These are phyloP conservation scores for Phylloporus sp. DNA, from an alignment of 768 basidiomycete genomes.

Conservation along the genomic window DNA sequence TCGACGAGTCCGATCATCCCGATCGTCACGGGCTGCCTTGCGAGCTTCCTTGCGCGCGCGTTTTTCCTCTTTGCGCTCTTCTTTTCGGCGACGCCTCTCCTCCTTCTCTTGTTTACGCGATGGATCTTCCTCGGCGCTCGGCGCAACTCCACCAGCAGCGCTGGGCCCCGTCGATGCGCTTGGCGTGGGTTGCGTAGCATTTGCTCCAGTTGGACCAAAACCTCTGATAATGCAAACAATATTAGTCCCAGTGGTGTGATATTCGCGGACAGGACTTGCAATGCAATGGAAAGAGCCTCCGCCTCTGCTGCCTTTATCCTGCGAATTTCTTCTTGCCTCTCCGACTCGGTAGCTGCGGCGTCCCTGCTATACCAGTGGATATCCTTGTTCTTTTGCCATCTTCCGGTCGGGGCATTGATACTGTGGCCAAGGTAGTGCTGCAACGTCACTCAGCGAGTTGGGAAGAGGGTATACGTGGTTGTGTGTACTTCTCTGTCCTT, in stretches of 20 bases:
- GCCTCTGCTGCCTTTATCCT: constrained; percentile 85
- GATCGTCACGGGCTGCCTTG: constrained; percentile 33
- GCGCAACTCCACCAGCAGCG: constrained; percentile 9
- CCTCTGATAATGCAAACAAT: constrained; percentile 46
- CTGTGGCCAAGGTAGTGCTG: constrained; percentile 95
- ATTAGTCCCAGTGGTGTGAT: constrained; percentile 2
- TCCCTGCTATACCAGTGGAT: constrained; percentile 93
- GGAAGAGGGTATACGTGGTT: background rate
- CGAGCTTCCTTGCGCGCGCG: constrained; percentile 50
- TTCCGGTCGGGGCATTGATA: constrained; percentile 89
- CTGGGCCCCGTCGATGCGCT: constrained; percentile 18
- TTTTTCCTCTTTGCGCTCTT: constrained; percentile 56
- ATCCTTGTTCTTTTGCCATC: constrained; percentile 98
- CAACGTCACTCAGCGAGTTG: constrained; percentile 1
- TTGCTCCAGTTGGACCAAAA: constrained; percentile 54
- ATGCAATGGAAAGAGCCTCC: constrained; percentile 75
- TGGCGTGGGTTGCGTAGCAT: constrained; percentile 20
- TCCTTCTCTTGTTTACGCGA: constrained; percentile 38
- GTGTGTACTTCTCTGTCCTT: constrained; percentile 80
- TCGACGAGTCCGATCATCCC: constrained; percentile 23
- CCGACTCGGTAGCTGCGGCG: constrained; percentile 34
- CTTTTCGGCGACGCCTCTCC: constrained; percentile 48
- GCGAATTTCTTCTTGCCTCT: constrained; percentile 67
- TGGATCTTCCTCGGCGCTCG: constrained; percentile 29
- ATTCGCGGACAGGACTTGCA: constrained; percentile 44